Percentiles rank a stretch among this genome's conserved stretches.
phyloP scores from a whole-genome alignment of 129 eudicot species.

The Flaveria brownii region DNA sequence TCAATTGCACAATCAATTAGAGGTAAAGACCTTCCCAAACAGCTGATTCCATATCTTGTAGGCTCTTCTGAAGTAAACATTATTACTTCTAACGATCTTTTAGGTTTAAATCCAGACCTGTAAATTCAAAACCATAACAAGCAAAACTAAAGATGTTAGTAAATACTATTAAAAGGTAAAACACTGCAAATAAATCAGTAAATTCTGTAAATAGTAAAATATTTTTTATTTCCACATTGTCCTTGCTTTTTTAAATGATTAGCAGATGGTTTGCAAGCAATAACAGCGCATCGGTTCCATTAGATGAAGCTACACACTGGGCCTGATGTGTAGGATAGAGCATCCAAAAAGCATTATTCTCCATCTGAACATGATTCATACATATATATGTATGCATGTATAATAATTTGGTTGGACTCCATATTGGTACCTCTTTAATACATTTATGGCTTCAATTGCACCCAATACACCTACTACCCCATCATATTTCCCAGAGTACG shows the following conservation, averaged over 20 bases:
- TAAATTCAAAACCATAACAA: conserved; percentile 22
- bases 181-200: background rate
- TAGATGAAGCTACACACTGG: background rate
- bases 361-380: background rate
- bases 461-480: conserved; percentile 97
- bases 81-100: conserved; percentile 82
- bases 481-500: conserved; percentile 95
- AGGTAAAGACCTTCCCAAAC: conserved; percentile 76
- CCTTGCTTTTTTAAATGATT: background rate
- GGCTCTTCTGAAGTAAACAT: conserved; percentile 99
- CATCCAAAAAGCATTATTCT: background rate
- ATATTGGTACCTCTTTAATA: conserved; percentile 61
- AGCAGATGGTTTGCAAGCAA: background rate
- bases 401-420: no score
- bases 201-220: background rate
- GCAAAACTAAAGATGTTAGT: background rate
- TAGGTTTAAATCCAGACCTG: conserved; percentile 90
- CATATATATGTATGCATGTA: background rate
- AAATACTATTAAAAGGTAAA: background rate
- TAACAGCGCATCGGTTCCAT: background rate
- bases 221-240: background rate
- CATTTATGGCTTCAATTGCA: conserved; percentile 94
- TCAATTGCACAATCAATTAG: background rate
- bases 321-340: background rate
- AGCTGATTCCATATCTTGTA: conserved; percentile 93